phyloP scores from a whole-genome alignment of 192 early-diverging fungal species.

The Coemansia furcata region DNA sequence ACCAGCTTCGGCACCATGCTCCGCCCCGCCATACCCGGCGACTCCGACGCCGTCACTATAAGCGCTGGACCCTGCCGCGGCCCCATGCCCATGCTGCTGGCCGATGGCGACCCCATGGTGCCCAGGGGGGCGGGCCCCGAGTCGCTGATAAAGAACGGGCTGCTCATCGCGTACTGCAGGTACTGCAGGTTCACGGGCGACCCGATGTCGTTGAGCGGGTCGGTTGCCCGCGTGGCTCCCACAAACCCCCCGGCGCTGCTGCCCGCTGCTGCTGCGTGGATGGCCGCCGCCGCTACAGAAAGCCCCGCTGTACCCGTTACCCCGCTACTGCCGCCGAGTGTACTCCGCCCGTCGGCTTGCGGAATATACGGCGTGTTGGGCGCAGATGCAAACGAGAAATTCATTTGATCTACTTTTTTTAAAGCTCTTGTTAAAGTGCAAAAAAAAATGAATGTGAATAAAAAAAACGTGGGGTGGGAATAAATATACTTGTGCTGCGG shows the following conservation, averaged over 20 bases:
- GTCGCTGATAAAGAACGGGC: conserved; percentile 30
- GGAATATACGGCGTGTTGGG: conserved; percentile 52
- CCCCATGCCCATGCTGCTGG: conserved; percentile 8
- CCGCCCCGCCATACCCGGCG: neutral
- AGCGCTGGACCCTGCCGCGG: conserved; percentile 18
- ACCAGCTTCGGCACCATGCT: neutral
- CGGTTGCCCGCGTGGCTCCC: conserved; percentile 26
- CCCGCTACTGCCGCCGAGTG: neutral
- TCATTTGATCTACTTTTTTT: conserved; percentile 30
- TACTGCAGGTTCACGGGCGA: conserved; percentile 45
- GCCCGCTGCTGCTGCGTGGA: neutral
- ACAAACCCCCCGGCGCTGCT: neutral
- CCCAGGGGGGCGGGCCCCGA: neutral
- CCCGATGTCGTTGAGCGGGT: conserved; percentile 46
- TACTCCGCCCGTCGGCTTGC: conserved; percentile 32
- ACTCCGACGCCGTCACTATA: conserved; percentile 20
- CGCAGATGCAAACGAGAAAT: conserved; percentile 55
- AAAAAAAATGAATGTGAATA: conserved; percentile 2
- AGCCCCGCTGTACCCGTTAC: neutral
- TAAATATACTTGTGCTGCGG: no score
- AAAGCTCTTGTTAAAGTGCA: neutral
- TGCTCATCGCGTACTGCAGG: conserved; percentile 38
- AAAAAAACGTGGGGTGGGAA: conserved; percentile 1
- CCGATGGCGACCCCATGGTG: conserved; percentile 25
- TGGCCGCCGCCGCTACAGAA: conserved; percentile 4